Base-by-base conservation (phyloP, 192 early-diverging fungal genomes). In the Entomortierella parvispora region DNA sequence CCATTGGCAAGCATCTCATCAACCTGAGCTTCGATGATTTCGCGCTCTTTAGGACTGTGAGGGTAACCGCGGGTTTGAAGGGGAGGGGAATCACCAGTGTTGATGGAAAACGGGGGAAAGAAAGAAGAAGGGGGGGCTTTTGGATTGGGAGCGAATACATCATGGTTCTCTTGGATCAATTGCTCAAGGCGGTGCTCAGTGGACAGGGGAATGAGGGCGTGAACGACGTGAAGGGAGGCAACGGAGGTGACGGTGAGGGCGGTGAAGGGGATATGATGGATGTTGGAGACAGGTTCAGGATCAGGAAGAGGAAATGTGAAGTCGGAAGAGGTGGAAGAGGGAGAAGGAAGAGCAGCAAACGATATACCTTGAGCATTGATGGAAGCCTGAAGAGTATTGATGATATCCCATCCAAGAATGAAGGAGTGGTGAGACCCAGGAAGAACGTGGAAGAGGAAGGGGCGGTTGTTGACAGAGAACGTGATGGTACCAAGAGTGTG, bases 1-100 rank as follows among this genome's bases (percentile, higher is more conserved):
- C 70, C 71, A 43, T 80, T 33, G 10, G 61, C n/a, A 0, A 86
- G 50, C 75, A 83, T 71, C 28, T 51, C 28, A 22, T 59, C 49
- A 58, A 71, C 65, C 17, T 71, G 34, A 44, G 60, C 48, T 0
- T 59, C 43, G 20, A 69, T 50, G 23, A 61, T 44, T n/a, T 25
- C 17, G 1, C 43, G 4, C 46, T 60, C 29, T 5, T 2, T 43
- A 3, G 58, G 43, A 26, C 44, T 60, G 17, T 25, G 43, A 25
- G 40, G 45, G 6, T 26, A 4, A 9, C 43, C 25, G 28, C 11
- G 26, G 7, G 9, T 10, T 26, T 60, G 58, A 2, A 25, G 25
- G 7, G 58, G 58, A 2, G 43, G 58, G 3, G 45, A 11, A 12
- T 10, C 3, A 3, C 58, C 58, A 33, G 58, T 60, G 43, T 60